A percentile compares a stretch with the other conserved stretches of the same genome.
Conservation (phyloP, 2,329 filamentous ascomycete genomes). For the Alternaria longipes region DNA sequence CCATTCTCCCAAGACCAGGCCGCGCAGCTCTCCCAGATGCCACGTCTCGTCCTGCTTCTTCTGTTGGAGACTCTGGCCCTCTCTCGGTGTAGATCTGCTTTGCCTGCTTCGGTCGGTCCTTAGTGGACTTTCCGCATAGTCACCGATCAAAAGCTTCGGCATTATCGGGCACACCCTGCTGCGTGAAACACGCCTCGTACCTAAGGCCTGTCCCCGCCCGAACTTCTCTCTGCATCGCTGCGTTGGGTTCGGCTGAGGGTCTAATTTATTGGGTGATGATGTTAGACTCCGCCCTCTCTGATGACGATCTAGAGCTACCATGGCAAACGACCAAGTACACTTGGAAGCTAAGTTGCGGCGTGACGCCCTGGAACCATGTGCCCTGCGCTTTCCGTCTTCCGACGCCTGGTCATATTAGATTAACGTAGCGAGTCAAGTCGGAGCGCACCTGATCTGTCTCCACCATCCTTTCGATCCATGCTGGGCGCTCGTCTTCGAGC, state of each 20-base stretch:
- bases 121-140: conserved; percentile 16
- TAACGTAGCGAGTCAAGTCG: conserved; percentile 27
- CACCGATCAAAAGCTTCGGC: conserved; percentile 22
- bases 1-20: not conserved
- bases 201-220: conserved; percentile 15
- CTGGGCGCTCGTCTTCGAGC: conserved; percentile 20
- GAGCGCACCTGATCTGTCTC: conserved; percentile 29
- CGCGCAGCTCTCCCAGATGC: not conserved
- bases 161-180: conserved; percentile 21
- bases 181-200: conserved; percentile 26
- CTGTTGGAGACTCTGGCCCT: not conserved
- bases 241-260: conserved; percentile 11
- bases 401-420: conserved; percentile 27
- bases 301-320: conserved; percentile 6
- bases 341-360: conserved; percentile 14
- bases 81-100: not conserved
- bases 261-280: conserved; percentile 13
- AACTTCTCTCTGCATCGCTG: conserved; percentile 9
- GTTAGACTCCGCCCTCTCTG: not conserved
- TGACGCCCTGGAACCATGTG: conserved; percentile 16
- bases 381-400: conserved; percentile 18
- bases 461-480: conserved; percentile 27
- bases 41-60: not conserved
- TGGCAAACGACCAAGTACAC: conserved; percentile 17
- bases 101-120: conserved; percentile 7